Base-by-base conservation (phyloP, 2,329 filamentous ascomycete genomes). In the Periconia sp. region DNA sequence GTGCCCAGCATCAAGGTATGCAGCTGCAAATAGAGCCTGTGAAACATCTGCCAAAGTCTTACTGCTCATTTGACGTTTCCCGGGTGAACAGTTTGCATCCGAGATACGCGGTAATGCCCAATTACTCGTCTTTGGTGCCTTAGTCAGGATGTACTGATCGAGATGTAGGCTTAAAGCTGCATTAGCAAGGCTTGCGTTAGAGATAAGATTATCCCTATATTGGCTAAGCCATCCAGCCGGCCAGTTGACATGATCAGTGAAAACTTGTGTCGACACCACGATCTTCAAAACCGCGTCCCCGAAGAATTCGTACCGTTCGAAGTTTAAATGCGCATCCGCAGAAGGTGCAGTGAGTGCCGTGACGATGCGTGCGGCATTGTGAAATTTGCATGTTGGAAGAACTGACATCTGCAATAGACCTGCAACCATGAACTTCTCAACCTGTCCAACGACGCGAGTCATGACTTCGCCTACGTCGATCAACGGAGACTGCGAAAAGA, bases 11-110 rank as follows among this genome's bases (percentile, higher is more conserved):
- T 45, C 43, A 45, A 45, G 43, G 20, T 45, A 45, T 15, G 43
- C 43, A 45, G 43, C 43, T 19, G 43, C 43, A 27, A 45, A 45
- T 8, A 45, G 43, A 27, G 43, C 43, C 27, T 45, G 43, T 8
- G 20, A 45, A 45, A 45, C 43, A 45, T 45, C 43, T 45, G 43
- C 43, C 20, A 45, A 45, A 23, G 43, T 45, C 23, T 45, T 45
- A 23, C 43, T 45, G 20, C 43, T 45, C 20, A 45, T n/a, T 23
- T 18, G 14, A 23, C 43, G 43, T 45, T 45, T 45, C 19, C 20
- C 20, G 43, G 43, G 43, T 23, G 20, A 9, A 45, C 18, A 23
- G n/a, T 45, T 23, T 45, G 14, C 18, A 45, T 45, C 43, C 15
- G 43, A 23, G 43, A 45, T 45, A 27, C 43, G 43, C 15, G 43